Evolutionary conservation across 495 filamentous ascomycete genomes (phyloP), one percentile per base, ranked within the genome.

Genomic region (Aspergillus incahuasiensis): DNA sequence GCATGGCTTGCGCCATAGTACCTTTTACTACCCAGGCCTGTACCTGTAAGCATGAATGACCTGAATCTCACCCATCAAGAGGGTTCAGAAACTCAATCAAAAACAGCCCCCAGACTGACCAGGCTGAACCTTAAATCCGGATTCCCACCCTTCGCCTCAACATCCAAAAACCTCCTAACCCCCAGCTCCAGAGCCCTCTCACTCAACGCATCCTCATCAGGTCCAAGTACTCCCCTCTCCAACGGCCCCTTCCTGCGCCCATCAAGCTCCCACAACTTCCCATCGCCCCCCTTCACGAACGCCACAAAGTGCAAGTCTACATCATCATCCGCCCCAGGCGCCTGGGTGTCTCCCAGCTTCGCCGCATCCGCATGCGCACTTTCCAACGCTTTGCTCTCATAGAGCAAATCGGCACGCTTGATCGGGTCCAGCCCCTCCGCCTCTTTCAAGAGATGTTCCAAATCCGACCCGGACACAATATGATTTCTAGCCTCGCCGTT

Each of bases 261-360:
- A 75, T 95, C 90, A 56, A 96, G 72, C 79, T 95, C 91, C 85
- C 91, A 95, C 57, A 95, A 65, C 57, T 78, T 77, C 42, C 84
- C 84, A 65, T 86, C 81, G n/a, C 64, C 70, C 1, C 80, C 81
- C 74, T 87, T 90, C 6, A 92, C 89, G 75, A 95, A 95, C 56
- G 83, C 86, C 57, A 95, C 88, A 73, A 90, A 95, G 68, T 95
- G 91, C 65, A 88, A 68, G 63, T 90, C 86, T 21, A 90, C 79
- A 66, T 82, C 77, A 64, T 85, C 86, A 55, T 79, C 75, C 8
- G 86, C 86, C 62, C 70, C 71, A 18, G 89, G 90, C 45, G 89
- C 86, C 34, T 69, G 71, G 4, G 88, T 90, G 70, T 90, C 87
- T 9, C 92, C 92, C 63, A 81, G 58, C 40, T 64, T 72, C 21